Base-by-base conservation (phyloP, 1,284 basidiomycete species). In the Ceratobasidium theobromae region DNA sequence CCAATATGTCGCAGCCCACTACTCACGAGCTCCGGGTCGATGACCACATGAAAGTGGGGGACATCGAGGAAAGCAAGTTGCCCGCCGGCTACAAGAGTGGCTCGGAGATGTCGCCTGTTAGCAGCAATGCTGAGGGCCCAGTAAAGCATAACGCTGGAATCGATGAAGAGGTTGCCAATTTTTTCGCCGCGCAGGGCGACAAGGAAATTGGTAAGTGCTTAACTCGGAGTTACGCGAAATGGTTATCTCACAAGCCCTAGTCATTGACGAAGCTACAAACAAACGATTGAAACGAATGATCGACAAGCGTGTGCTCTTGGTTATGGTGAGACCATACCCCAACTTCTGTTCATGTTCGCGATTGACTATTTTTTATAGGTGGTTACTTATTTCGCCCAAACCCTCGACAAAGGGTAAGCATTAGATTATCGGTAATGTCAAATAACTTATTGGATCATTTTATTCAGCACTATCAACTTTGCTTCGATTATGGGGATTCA, bases 401-500 rank as follows among this genome's bases (percentile, higher is more conserved):
- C 80, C 9, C 73, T 84, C 62, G 82, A 84, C 72, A 83, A 83
- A 73, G 80, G 65, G 58, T 64, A 38, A 9, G 58, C 45, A 12
- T 38, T 54, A 5, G 23, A 49, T 27, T 8, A 21, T 25, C 23
- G 23, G 11, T 12, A 14, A 6, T 25, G 45, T 25, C 21, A 6
- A 25, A 5, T 25, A 4, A 25, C 21, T 12, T 8, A 4, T 32
- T 28, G 6, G 16, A 49, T n/a, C 23, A 16, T 33, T 8, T 16
- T n/a, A n/a, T 21, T 4, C 52, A 64, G 60, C 52, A 82, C 81
- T 12, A 76, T 83, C 54, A 82, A 79, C 67, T 82, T 83, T 71
- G 81, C 82, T 6, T 80, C 81, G 27, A 84, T 84, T 69, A 84
- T 84, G 83, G 81, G 81, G 25, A 82, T 83, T 57, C 73, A 75